phyloP scores from a whole-genome alignment of 805 yeast species.

The Candida vaughaniae region DNA sequence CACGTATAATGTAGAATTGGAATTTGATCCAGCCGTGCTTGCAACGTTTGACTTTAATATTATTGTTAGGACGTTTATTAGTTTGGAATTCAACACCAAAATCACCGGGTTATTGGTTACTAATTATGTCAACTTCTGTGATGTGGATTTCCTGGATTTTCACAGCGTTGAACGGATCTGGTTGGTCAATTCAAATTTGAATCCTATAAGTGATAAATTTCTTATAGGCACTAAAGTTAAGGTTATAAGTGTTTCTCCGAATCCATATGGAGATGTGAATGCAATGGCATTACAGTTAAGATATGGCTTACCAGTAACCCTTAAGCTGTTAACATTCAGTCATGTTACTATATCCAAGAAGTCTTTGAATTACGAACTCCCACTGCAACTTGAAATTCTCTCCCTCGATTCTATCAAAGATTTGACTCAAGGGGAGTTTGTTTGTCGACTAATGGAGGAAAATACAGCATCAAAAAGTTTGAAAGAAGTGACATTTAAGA shows the following conservation, averaged over 20 bases:
- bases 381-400: constrained; percentile 5
- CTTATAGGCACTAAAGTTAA: constrained; percentile 1
- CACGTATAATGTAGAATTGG: constrained; percentile 19
- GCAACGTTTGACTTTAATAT: constrained; percentile 10
- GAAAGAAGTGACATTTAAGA: constrained; percentile 3
- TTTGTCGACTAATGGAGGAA: constrained; percentile 1
- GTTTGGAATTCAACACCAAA: neutral
- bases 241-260: constrained; percentile 15
- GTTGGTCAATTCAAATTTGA: constrained; percentile 16
- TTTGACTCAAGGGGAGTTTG: constrained; percentile 5
- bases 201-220: neutral
- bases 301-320: constrained; percentile 11
- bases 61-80: constrained; percentile 1
- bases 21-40: constrained; percentile 18
- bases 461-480: constrained; percentile 4
- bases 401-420: constrained; percentile 10
- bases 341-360: constrained; percentile 8
- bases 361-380: constrained; percentile 1
- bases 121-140: constrained; percentile 8
- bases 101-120: constrained; percentile 10
- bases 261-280: constrained; percentile 12
- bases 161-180: constrained; percentile 15
- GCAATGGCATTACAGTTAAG: neutral
- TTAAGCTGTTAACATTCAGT: constrained; percentile 13
- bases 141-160: constrained; percentile 10